phyloP scores from a whole-genome alignment of 805 yeast genomes.

The Yarrowia sp. region DNA sequence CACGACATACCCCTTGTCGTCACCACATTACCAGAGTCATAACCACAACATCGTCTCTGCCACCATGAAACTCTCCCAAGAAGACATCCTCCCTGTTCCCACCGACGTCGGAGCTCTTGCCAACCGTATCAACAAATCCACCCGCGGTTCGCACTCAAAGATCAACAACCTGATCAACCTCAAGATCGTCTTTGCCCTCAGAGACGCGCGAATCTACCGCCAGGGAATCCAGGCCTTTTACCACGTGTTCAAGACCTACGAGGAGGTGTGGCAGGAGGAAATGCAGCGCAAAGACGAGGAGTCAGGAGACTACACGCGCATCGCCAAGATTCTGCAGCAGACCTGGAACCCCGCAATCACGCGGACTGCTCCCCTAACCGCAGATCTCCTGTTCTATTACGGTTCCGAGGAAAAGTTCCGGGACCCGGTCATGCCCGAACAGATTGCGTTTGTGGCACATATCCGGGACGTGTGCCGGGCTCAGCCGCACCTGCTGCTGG shows the following conservation, averaged over 20 bases:
- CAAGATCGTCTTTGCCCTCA: constrained; percentile 74
- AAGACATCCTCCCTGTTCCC: constrained; percentile 73
- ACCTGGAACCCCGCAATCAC: constrained; percentile 77
- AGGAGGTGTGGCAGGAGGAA: constrained; percentile 45
- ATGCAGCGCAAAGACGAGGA: constrained; percentile 41
- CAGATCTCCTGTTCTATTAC: constrained; percentile 74
- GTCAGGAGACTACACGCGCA: constrained; percentile 44
- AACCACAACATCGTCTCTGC: background rate
- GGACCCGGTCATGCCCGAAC: constrained; percentile 64
- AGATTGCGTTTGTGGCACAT: constrained; percentile 67
- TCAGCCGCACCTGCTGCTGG: constrained; percentile 74
- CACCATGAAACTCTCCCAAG: constrained; percentile 37
- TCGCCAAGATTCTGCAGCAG: constrained; percentile 58
- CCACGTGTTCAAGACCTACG: constrained; percentile 46
- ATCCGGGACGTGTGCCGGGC: constrained; percentile 60
- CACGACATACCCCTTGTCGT: background rate
- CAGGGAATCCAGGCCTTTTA: constrained; percentile 70
- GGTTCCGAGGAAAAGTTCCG: constrained; percentile 61
- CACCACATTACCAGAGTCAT: too few relatives aligned
- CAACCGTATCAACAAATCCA: constrained; percentile 77
- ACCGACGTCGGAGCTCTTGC: constrained; percentile 84
- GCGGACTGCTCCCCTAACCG: constrained; percentile 61
- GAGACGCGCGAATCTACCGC: constrained; percentile 77
- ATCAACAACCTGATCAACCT: constrained; percentile 72
- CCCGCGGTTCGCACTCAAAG: constrained; percentile 69